Percentiles rank a stretch among this genome's conserved stretches.
Conservation (phyloP, 2,329 filamentous ascomycete species). For the Hypoxylon sp. region DNA sequence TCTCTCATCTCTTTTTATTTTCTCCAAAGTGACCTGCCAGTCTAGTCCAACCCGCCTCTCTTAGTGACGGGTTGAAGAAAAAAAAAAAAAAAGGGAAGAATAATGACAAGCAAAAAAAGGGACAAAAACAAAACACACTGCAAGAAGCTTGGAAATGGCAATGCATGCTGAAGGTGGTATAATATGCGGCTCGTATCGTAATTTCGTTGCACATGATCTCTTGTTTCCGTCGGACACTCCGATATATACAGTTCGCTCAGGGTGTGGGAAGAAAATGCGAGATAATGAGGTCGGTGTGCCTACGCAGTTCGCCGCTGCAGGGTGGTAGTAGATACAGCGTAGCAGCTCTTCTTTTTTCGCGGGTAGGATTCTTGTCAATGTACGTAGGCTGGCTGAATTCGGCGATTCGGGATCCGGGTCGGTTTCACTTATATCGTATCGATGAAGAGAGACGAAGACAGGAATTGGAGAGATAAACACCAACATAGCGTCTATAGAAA, state of each 20-base stretch:
- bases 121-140: neutral
- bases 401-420: slow-evolving; percentile 4
- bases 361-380: neutral
- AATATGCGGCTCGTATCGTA: slow-evolving; percentile 41
- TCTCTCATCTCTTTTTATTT: neutral
- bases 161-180: slow-evolving; percentile 37
- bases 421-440: neutral
- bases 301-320: slow-evolving; percentile 1
- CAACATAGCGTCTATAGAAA: too few species aligned
- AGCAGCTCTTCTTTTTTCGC: slow-evolving; percentile 1
- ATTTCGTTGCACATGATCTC: slow-evolving; percentile 34
- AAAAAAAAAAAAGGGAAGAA: slow-evolving; percentile 1
- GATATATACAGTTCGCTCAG: slow-evolving; percentile 26
- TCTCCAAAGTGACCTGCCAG: slow-evolving; percentile 5
- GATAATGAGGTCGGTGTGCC: neutral
- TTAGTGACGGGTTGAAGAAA: slow-evolving; percentile 8
- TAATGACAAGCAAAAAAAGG: too few species aligned
- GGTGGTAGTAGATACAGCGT: slow-evolving; percentile 8
- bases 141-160: slow-evolving; percentile 22
- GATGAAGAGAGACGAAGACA: too few species aligned
- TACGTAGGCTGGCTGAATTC: slow-evolving; percentile 26
- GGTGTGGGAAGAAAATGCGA: slow-evolving; percentile 4
- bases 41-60: slow-evolving; percentile 21
- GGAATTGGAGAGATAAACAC: too few species aligned
- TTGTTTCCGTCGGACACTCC: slow-evolving; percentile 19